phyloP scores from a whole-genome alignment of 2,329 filamentous ascomycete species.

The Fragosphaeria purpurea region DNA sequence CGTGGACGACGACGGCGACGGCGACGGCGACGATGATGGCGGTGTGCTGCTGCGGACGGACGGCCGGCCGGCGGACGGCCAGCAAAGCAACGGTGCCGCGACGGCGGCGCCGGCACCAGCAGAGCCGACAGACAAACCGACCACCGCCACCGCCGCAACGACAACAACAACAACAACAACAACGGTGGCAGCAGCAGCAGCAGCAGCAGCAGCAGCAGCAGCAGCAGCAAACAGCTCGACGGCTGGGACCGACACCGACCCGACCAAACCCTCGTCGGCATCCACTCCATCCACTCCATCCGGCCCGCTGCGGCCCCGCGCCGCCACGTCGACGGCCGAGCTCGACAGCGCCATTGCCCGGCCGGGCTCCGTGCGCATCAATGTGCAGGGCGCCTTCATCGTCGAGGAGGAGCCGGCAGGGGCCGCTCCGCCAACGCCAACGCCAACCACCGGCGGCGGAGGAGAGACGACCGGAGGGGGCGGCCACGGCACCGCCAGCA shows the following conservation, averaged over 20 bases:
- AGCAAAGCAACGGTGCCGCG: too few relatives aligned
- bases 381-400: constrained; percentile 93
- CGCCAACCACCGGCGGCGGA: too few relatives aligned
- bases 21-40: constrained; percentile 1
- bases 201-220: not conserved
- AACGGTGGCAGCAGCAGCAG: not conserved
- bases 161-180: not conserved
- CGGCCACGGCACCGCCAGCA: constrained; percentile 9
- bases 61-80: too few relatives aligned
- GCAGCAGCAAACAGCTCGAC: not conserved
- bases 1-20: not conserved
- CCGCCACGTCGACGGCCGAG: constrained; percentile 42
- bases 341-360: constrained; percentile 52
- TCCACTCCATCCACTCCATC: too few relatives aligned
- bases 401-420: constrained; percentile 63
- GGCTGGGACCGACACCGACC: too few relatives aligned
- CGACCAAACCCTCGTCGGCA: not conserved
- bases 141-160: not conserved
- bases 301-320: constrained; percentile 20
- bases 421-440: constrained; percentile 32
- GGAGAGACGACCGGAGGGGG: constrained; percentile 4
- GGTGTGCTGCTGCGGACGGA: not conserved
- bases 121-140: not conserved
- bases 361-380: constrained; percentile 76
- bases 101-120: not conserved